Percentiles rank a stretch among this genome's conserved stretches.
Conservation (phyloP, 225 moss, liverwort and hornwort species). For the Sphagnum tenellum region DNA sequence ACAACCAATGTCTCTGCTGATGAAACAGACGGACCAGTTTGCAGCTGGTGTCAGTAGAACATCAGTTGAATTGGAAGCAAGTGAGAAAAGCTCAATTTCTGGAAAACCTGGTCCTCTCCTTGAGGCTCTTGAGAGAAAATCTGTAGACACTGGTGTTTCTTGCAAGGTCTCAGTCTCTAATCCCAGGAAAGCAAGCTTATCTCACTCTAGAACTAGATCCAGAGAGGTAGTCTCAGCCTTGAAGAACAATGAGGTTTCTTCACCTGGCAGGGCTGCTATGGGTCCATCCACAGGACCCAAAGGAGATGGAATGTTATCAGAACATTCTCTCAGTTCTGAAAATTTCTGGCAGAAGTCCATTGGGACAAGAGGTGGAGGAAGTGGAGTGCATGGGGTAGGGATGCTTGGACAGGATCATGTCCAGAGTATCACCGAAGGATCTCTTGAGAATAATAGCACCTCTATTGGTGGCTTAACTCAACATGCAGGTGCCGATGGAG, state of each 20-base stretch:
- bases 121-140: slow-evolving; percentile 37
- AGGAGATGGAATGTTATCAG: slow-evolving; percentile 20
- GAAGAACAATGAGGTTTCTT: slow-evolving; percentile 14
- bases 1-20: slow-evolving; percentile 47
- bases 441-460: not conserved
- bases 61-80: slow-evolving; percentile 29
- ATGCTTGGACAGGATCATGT: slow-evolving; percentile 50
- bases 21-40: slow-evolving; percentile 41
- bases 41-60: slow-evolving; percentile 23
- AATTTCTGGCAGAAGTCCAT: slow-evolving; percentile 35
- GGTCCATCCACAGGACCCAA: slow-evolving; percentile 11
- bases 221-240: slow-evolving; percentile 16
- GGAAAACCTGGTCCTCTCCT: slow-evolving; percentile 37
- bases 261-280: not conserved
- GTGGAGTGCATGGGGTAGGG: slow-evolving; percentile 33
- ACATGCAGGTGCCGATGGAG: slow-evolving; percentile 39
- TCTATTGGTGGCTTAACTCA: slow-evolving; percentile 23
- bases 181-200: slow-evolving; percentile 22
- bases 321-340: slow-evolving; percentile 36
- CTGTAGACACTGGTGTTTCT: slow-evolving; percentile 40
- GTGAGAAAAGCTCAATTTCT: slow-evolving; percentile 28
- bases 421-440: slow-evolving; percentile 32
- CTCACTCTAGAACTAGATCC: slow-evolving; percentile 42
- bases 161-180: slow-evolving; percentile 34
- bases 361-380: slow-evolving; percentile 68